A percentile compares a stretch with the other conserved stretches of the same genome.
Conservation (phyloP, 2,329 filamentous ascomycete genomes). For the Exophiala mesophila region DNA sequence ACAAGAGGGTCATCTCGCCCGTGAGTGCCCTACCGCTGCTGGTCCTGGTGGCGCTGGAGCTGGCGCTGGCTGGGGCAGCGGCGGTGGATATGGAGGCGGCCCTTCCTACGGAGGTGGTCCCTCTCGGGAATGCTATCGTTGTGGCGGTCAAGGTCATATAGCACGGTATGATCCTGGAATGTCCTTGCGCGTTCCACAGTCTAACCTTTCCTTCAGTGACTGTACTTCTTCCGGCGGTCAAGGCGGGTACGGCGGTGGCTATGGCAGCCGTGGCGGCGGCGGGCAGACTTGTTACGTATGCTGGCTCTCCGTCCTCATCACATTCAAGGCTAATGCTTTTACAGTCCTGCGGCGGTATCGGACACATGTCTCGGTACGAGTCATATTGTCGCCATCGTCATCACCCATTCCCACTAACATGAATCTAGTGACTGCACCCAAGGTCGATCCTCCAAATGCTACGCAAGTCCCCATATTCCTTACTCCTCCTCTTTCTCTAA, state of each 20-base stretch:
- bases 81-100: slow-evolving; percentile 43
- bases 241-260: slow-evolving; percentile 46
- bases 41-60: slow-evolving; percentile 41
- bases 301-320: slow-evolving; percentile 7
- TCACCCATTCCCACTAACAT: background rate
- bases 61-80: slow-evolving; percentile 45
- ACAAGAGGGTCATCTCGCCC: slow-evolving; percentile 78
- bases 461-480: slow-evolving; percentile 53
- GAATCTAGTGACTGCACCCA: slow-evolving; percentile 85
- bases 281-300: slow-evolving; percentile 83
- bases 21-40: slow-evolving; percentile 44
- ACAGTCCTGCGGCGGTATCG: slow-evolving; percentile 77
- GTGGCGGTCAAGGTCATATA: slow-evolving; percentile 93
- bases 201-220: slow-evolving; percentile 29
- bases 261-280: slow-evolving; percentile 46
- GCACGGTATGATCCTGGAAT: slow-evolving; percentile 64
- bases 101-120: slow-evolving; percentile 38
- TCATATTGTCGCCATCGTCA: background rate
- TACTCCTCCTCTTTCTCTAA: slow-evolving; percentile 11
- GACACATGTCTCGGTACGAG: slow-evolving; percentile 63
- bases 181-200: slow-evolving; percentile 59
- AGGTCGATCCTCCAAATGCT: slow-evolving; percentile 84
- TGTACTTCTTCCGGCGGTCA: slow-evolving; percentile 52
- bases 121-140: slow-evolving; percentile 89
- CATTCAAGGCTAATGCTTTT: slow-evolving; percentile 5